Percentiles rank a stretch among this genome's conserved stretches.
Conservation (phyloP, 805 yeast species). For the Saccharomycopsis sp. region DNA sequence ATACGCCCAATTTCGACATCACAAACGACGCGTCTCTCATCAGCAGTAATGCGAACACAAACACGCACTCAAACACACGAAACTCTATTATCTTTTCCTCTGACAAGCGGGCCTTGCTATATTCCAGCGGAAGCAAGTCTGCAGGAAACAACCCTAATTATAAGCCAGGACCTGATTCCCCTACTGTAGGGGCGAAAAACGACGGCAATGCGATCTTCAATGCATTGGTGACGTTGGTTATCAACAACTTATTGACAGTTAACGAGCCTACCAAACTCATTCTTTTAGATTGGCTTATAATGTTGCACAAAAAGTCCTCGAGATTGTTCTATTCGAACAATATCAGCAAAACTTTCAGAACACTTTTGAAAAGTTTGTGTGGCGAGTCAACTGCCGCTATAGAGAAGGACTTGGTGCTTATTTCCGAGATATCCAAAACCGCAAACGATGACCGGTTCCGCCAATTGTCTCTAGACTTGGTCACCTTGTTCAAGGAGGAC, state of each 20-base stretch:
- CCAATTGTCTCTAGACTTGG: constrained; percentile 63
- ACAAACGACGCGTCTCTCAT: constrained; percentile 24
- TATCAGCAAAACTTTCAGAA: constrained; percentile 59
- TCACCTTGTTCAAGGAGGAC: constrained; percentile 65
- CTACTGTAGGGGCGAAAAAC: not conserved
- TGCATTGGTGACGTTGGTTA: constrained; percentile 7
- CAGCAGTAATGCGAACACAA: not conserved
- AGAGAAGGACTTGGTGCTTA: constrained; percentile 59
- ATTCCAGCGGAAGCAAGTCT: not conserved
- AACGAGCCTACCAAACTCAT: constrained; percentile 79
- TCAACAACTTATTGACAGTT: constrained; percentile 45
- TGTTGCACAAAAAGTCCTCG: constrained; percentile 69
- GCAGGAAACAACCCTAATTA: constrained; percentile 35
- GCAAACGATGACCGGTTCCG: constrained; percentile 71
- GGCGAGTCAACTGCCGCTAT: constrained; percentile 68
- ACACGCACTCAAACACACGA: not conserved
- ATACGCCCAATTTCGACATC: constrained; percentile 22
- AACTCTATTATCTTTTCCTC: constrained; percentile 21
- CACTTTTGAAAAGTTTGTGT: constrained; percentile 64
- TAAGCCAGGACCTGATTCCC: constrained; percentile 56
- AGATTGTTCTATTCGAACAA: constrained; percentile 45
- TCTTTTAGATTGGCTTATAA: constrained; percentile 82
- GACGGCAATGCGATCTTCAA: constrained; percentile 9
- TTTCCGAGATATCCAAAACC: constrained; percentile 66
- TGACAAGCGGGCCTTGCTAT: constrained; percentile 12